Evolutionary conservation across 75 land plant genomes (phyloP).

Genomic region (Sequoia sempervirens): DNA sequence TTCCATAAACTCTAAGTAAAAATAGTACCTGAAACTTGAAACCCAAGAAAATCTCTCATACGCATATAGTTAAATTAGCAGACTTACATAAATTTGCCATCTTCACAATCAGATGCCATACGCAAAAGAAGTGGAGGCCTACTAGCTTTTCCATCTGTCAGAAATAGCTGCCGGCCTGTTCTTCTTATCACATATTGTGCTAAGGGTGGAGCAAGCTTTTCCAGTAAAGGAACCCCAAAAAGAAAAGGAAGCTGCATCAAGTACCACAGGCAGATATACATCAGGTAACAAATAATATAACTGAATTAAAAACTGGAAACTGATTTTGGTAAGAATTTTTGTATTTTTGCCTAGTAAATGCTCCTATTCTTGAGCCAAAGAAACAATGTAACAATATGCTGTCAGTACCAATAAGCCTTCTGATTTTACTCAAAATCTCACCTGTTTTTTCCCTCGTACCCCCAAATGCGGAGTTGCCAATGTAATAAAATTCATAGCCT

Average conservation of each 20-base stretch:
- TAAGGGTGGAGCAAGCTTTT: slow-evolving; percentile 82
- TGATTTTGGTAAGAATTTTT: background rate
- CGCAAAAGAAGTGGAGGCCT: slow-evolving; percentile 82
- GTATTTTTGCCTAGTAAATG: background rate
- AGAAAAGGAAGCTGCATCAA: slow-evolving; percentile 84
- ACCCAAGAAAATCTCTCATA: background rate
- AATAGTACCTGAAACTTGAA: background rate
- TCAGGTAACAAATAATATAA: background rate
- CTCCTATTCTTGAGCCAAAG: slow-evolving; percentile 5
- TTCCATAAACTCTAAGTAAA: background rate
- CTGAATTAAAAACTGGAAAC: background rate
- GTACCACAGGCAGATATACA: slow-evolving; percentile 5
- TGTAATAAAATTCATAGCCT: slow-evolving; percentile 81
- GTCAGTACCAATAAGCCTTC: background rate
- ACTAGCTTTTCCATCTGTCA: slow-evolving; percentile 76
- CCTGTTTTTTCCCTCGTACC: slow-evolving; percentile 91
- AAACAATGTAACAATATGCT: background rate
- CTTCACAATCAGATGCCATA: slow-evolving; percentile 86
- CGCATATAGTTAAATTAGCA: background rate
- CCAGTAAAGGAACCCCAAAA: slow-evolving; percentile 77
- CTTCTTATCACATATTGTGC: slow-evolving; percentile 73
- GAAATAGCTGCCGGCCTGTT: slow-evolving; percentile 87
- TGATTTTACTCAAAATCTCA: slow-evolving; percentile 11
- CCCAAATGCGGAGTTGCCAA: slow-evolving; percentile 97
- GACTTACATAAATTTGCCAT: slow-evolving; percentile 78